phyloP scores from a whole-genome alignment of 1,284 basidiomycete genomes.

The Leucoagaricus sp. region DNA sequence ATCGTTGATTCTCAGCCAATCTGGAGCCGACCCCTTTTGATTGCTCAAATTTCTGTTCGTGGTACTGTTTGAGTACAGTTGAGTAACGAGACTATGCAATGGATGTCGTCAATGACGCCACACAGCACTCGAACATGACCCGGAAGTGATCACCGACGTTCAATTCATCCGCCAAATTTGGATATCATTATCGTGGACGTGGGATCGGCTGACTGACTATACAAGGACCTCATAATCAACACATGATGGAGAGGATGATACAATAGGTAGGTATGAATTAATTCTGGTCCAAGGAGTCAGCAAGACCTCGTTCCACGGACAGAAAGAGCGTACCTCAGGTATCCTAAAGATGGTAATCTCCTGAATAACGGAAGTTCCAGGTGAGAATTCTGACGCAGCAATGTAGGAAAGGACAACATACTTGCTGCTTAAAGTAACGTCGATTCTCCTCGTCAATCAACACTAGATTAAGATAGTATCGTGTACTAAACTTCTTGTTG shows the following conservation, averaged over 20 bases:
- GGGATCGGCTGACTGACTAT: not conserved
- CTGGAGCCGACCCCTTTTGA: too few relatives aligned
- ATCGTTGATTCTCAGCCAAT: too few relatives aligned
- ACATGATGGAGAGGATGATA: conserved; percentile 3
- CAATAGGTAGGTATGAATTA: conserved; percentile 9
- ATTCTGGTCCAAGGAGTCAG: conserved; percentile 1
- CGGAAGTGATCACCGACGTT: too few relatives aligned
- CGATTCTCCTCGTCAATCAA: conserved; percentile 98
- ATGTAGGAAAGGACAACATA: not conserved
- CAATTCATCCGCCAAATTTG: too few relatives aligned
- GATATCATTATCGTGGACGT: not conserved
- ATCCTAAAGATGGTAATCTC: conserved; percentile 77
- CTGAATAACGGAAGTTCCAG: conserved; percentile 29
- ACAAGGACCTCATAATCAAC: not conserved
- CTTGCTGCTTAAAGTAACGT: conserved; percentile 93
- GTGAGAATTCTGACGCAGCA: too few relatives aligned
- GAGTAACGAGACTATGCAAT: too few relatives aligned
- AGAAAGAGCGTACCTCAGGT: conserved; percentile 56
- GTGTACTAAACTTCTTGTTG: conserved; percentile 98
- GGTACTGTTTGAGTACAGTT: too few relatives aligned
- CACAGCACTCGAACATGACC: too few relatives aligned
- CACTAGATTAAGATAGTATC: conserved; percentile 97
- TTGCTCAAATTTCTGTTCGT: too few relatives aligned
- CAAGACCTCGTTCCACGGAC: not conserved
- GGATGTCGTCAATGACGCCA: too few relatives aligned